These are phyloP conservation scores for Hymenochaete sp. DNA, from an alignment of 1,284 basidiomycete genomes.

Conservation along the genomic window DNA sequence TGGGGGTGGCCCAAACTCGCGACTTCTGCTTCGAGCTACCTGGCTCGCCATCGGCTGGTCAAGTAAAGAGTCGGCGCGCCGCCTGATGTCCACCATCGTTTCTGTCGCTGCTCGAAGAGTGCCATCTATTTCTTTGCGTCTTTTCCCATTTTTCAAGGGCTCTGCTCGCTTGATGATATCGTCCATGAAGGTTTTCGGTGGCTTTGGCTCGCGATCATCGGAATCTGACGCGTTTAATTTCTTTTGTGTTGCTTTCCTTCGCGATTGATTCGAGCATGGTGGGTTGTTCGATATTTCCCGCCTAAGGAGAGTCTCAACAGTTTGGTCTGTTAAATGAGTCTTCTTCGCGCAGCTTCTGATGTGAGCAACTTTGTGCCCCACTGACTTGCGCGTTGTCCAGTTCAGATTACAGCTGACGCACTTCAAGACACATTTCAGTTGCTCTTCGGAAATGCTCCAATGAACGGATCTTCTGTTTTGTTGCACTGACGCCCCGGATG, in stretches of 20 bases:
- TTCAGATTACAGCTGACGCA: constrained; percentile 57
- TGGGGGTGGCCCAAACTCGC: background rate
- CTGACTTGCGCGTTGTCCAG: constrained; percentile 63
- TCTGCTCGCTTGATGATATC: constrained; percentile 38
- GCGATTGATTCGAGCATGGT: no score
- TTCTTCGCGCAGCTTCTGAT: constrained; percentile 61
- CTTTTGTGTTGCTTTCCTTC: constrained; percentile 18
- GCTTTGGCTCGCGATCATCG: constrained; percentile 23
- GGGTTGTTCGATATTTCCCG: no score
- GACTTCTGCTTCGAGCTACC: background rate
- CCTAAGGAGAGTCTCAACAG: constrained; percentile 43
- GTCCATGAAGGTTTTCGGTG: constrained; percentile 44
- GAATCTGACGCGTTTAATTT: constrained; percentile 19
- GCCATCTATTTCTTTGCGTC: constrained; percentile 31
- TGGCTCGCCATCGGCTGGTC: background rate
- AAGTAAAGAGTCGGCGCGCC: constrained; percentile 33
- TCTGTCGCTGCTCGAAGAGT: constrained; percentile 38
- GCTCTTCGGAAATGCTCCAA: constrained; percentile 34
- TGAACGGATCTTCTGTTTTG: constrained; percentile 6
- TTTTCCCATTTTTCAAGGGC: constrained; percentile 41
- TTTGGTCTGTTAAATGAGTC: constrained; percentile 42
- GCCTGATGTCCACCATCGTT: constrained; percentile 40
- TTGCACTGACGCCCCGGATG: background rate
- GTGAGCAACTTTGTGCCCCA: constrained; percentile 53
- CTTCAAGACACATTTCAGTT: constrained; percentile 40